A percentile compares a stretch with the other conserved stretches of the same genome.
phyloP scores from a whole-genome alignment of 2,329 filamentous ascomycete genomes.

The Sporothrix dimorphospora region DNA sequence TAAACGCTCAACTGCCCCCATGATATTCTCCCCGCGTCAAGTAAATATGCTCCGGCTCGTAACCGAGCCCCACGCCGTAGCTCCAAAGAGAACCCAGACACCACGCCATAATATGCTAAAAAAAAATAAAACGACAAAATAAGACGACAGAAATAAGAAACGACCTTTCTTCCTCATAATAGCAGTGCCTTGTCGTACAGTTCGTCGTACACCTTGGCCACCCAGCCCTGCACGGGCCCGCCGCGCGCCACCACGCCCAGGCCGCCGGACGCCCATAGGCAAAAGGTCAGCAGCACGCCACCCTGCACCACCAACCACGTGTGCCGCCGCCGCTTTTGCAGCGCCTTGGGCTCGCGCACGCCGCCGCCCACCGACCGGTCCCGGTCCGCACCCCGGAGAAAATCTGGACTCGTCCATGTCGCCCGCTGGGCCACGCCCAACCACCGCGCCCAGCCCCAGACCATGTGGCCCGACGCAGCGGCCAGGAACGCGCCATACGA shows the following conservation, averaged over 20 bases:
- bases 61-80: conserved; percentile 14
- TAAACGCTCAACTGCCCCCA: background rate
- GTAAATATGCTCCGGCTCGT: background rate
- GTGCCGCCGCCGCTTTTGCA: conserved; percentile 52
- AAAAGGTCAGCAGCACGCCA: conserved; percentile 58
- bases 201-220: conserved; percentile 77
- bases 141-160: background rate
- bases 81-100: conserved; percentile 20
- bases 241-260: conserved; percentile 76
- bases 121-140: background rate
- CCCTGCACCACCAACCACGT: conserved; percentile 75
- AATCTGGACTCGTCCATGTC: conserved; percentile 44
- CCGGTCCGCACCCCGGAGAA: background rate
- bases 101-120: conserved; percentile 15
- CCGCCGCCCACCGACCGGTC: background rate
- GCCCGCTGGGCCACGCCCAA: conserved; percentile 64
- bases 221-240: conserved; percentile 73
- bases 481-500: conserved; percentile 71
- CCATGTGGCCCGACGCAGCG: conserved; percentile 73
- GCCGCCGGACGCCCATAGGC: conserved; percentile 80
- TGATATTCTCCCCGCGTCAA: background rate
- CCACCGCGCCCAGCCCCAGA: conserved; percentile 87
- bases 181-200: conserved; percentile 52
- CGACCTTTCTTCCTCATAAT: background rate
- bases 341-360: conserved; percentile 50